Percentiles rank a stretch among this genome's conserved stretches.
phyloP scores from a whole-genome alignment of 768 basidiomycete species.

The Rhizopogon vinicolor region DNA sequence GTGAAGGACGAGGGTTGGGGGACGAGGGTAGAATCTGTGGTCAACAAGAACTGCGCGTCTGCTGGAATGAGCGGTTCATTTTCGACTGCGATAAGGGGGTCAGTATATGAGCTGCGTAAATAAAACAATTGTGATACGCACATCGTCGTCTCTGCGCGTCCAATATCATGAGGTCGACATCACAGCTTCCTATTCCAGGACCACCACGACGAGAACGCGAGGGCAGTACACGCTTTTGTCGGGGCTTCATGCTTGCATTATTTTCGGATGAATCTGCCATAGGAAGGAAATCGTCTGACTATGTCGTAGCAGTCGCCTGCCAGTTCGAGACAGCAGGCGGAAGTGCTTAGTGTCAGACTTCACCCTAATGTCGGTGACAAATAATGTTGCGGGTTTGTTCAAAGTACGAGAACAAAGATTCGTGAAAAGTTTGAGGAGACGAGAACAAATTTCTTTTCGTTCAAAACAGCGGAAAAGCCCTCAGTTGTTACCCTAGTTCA shows the following conservation, averaged over 20 bases:
- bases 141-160: conserved; percentile 76
- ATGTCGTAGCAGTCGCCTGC: neutral
- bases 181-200: conserved; percentile 73
- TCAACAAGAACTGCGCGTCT: conserved; percentile 62
- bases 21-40: conserved; percentile 59
- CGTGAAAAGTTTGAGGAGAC: neutral
- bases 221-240: conserved; percentile 77
- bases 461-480: neutral
- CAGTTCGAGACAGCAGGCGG: neutral
- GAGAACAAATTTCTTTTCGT: neutral
- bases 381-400: neutral
- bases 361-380: neutral
- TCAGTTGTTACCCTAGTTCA: too few species aligned
- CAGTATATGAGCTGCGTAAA: conserved; percentile 6
- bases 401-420: neutral
- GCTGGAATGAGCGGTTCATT: conserved; percentile 68
- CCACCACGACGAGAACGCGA: conserved; percentile 78
- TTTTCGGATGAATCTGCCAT: conserved; percentile 33
- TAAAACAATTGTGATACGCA: conserved; percentile 33
- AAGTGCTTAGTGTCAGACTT: neutral
- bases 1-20: conserved; percentile 34
- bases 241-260: conserved; percentile 32
- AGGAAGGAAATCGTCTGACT: conserved; percentile 1
- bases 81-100: conserved; percentile 46
- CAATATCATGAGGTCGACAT: conserved; percentile 79